Evolutionary conservation across 2,329 filamentous ascomycete species (phyloP).

Genomic region (Aspergillus neoniger): DNA sequence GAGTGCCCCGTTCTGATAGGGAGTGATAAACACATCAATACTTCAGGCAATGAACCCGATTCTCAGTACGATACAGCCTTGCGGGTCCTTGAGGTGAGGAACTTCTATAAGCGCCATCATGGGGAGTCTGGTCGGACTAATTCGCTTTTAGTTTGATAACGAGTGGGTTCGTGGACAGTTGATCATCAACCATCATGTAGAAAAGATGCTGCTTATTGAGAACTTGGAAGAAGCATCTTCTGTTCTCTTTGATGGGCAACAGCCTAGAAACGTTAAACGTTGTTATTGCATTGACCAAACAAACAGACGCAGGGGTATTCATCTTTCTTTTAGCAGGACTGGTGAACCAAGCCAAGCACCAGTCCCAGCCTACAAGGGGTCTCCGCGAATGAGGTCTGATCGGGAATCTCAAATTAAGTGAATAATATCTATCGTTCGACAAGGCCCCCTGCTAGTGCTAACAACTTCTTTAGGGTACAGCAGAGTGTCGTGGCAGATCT

Average conservation of each 20-base stretch:
- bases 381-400: slow-evolving; percentile 78
- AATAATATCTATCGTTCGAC: background rate
- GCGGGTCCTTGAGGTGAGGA: slow-evolving; percentile 64
- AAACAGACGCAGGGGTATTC: slow-evolving; percentile 63
- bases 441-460: slow-evolving; percentile 13
- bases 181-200: slow-evolving; percentile 79
- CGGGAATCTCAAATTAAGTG: slow-evolving; percentile 65
- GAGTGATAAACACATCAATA: slow-evolving; percentile 57
- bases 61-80: slow-evolving; percentile 73
- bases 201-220: slow-evolving; percentile 79
- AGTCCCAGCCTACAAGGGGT: slow-evolving; percentile 55
- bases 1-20: slow-evolving; percentile 66
- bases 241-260: slow-evolving; percentile 65
- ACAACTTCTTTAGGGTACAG: slow-evolving; percentile 40
- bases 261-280: slow-evolving; percentile 69
- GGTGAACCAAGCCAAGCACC: slow-evolving; percentile 55
- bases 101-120: background rate
- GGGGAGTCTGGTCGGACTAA: slow-evolving; percentile 21
- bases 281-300: slow-evolving; percentile 67
- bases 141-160: slow-evolving; percentile 66
- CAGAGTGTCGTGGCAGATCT: slow-evolving; percentile 55
- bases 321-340: slow-evolving; percentile 55
- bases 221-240: slow-evolving; percentile 66
- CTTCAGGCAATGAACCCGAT: slow-evolving; percentile 72
- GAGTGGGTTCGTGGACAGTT: slow-evolving; percentile 75